Conservation (phyloP, 192 early-diverging fungal genomes). For the Diversispora eburnea region DNA sequence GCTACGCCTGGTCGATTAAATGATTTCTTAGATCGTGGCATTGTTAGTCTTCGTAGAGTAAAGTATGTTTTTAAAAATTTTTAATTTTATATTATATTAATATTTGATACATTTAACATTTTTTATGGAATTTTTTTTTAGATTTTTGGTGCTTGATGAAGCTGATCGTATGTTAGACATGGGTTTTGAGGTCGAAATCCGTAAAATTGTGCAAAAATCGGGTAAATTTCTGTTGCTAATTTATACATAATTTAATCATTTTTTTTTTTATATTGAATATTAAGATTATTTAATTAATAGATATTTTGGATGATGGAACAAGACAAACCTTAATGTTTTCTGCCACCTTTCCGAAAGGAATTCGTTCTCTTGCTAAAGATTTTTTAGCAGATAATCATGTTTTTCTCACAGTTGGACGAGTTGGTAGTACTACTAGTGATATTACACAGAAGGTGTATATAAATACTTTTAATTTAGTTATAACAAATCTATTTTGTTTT, state of each 20-base stretch:
- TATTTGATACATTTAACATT: not conserved
- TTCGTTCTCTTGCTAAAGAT: slow-evolving; percentile 88
- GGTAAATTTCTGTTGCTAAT: slow-evolving; percentile 15
- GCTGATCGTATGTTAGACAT: slow-evolving; percentile 97
- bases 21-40: slow-evolving; percentile 83
- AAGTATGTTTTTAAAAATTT: slow-evolving; percentile 52
- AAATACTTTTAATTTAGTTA: slow-evolving; percentile 21
- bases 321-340: slow-evolving; percentile 96
- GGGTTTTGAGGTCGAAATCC: slow-evolving; percentile 94
- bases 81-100: slow-evolving; percentile 8
- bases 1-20: slow-evolving; percentile 93
- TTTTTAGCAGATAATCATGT: slow-evolving; percentile 77
- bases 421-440: slow-evolving; percentile 85
- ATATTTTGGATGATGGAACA: slow-evolving; percentile 63
- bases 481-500: slow-evolving; percentile 39
- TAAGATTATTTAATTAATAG: slow-evolving; percentile 42
- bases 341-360: slow-evolving; percentile 94
- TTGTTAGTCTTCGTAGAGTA: slow-evolving; percentile 70
- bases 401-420: slow-evolving; percentile 85
- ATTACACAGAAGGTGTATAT: slow-evolving; percentile 74
- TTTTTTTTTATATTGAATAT: not conserved
- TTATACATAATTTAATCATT: not conserved
- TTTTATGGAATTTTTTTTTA: slow-evolving; percentile 24
- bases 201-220: slow-evolving; percentile 68
- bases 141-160: slow-evolving; percentile 71